Percentiles rank a stretch among this genome's conserved stretches.
These are phyloP conservation scores for Bromus sterilis DNA, from an alignment of 176 grass and related monocot genomes.

Conservation along the genomic window DNA sequence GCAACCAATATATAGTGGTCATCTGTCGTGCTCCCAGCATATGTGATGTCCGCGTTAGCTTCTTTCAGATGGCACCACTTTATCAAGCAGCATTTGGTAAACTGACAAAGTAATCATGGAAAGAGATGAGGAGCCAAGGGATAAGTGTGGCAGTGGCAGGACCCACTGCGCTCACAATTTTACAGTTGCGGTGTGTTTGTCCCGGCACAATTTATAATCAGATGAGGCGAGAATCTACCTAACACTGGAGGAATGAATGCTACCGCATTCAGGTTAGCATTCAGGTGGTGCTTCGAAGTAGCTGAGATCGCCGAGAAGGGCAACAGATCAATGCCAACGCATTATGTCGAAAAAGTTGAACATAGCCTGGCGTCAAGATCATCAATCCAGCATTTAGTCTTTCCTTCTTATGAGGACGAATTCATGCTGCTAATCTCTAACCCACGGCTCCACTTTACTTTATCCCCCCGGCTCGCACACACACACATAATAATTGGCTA, in stretches of 20 bases:
- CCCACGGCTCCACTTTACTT: background rate
- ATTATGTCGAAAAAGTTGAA: background rate
- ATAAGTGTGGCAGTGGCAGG: background rate
- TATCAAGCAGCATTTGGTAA: background rate
- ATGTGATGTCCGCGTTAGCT: background rate
- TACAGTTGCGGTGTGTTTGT: background rate
- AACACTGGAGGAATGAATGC: background rate
- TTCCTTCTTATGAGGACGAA: background rate
- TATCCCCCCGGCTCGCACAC: background rate
- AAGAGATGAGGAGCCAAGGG: background rate
- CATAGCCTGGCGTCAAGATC: background rate
- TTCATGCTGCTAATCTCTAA: background rate
- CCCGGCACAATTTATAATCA: background rate
- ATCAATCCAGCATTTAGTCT: constrained; percentile 7
- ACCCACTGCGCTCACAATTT: background rate
- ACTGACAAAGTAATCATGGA: background rate
- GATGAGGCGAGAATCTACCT: constrained; percentile 1
- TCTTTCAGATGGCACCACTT: background rate
- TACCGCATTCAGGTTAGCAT: background rate
- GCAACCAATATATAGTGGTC: background rate
- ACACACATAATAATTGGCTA: background rate
- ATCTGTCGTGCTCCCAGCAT: background rate
- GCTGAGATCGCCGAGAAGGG: background rate
- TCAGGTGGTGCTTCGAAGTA: background rate
- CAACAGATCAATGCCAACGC: background rate